Evolutionary conservation across 352 stramenopile species (phyloP).

Genomic region (Salisapilia sapeloensis): DNA sequence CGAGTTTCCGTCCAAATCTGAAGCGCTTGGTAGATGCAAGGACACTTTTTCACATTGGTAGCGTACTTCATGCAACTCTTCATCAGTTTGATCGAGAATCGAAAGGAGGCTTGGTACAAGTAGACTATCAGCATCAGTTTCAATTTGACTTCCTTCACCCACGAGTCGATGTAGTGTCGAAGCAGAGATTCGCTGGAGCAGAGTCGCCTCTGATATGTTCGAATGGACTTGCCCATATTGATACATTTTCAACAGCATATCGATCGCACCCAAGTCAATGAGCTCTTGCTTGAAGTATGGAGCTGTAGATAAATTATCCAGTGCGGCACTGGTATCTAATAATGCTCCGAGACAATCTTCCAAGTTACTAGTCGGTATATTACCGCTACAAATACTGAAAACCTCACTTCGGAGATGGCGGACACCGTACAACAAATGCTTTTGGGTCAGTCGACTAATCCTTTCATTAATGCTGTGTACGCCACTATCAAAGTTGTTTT

Average conservation of each 20-base stretch:
- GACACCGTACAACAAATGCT: constrained; percentile 37
- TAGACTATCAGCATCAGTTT: constrained; percentile 12
- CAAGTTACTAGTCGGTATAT: no score
- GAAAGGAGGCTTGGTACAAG: constrained; percentile 38
- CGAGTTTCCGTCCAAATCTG: no score
- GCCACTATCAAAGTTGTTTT: constrained; percentile 1
- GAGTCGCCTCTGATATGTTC: constrained; percentile 1
- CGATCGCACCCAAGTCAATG: constrained; percentile 28
- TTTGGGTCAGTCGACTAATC: constrained; percentile 22
- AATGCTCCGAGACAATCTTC: no score
- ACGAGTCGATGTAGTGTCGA: constrained; percentile 52
- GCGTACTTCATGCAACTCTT: constrained; percentile 50
- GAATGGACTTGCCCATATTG: constrained; percentile 1
- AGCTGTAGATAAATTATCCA: no score
- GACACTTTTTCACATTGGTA: constrained; percentile 63
- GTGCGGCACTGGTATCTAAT: no score
- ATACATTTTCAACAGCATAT: constrained; percentile 27
- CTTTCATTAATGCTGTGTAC: background rate
- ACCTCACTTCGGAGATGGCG: constrained; percentile 39
- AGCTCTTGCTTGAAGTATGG: no score
- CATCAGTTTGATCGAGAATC: constrained; percentile 32
- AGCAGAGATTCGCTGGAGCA: constrained; percentile 30
- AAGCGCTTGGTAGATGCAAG: no score
- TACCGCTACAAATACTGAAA: background rate
- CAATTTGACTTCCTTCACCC: constrained; percentile 30